These are phyloP conservation scores for Leccinum boreale DNA, from an alignment of 768 basidiomycete species.

Conservation along the genomic window DNA sequence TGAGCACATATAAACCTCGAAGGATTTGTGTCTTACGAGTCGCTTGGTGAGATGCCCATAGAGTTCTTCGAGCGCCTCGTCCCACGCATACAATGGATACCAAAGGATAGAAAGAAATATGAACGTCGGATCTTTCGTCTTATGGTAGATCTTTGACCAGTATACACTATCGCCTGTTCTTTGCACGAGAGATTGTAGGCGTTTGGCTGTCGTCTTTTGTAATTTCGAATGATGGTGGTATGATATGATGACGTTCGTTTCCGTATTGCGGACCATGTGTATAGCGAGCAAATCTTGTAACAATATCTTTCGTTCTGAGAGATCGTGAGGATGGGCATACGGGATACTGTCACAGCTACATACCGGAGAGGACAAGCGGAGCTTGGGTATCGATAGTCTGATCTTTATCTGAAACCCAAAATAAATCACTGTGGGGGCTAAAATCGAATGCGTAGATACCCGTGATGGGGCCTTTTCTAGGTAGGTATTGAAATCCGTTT, in stretches of 20 bases:
- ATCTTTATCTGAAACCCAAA: slow-evolving; percentile 10
- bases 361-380: slow-evolving; percentile 27
- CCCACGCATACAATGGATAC: slow-evolving; percentile 63
- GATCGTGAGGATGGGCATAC: neutral
- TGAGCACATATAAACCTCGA: neutral
- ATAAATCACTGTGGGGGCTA: neutral
- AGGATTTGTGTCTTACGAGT: slow-evolving; percentile 34
- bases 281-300: slow-evolving; percentile 37
- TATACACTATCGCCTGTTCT: slow-evolving; percentile 36
- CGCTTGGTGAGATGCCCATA: slow-evolving; percentile 46
- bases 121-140: slow-evolving; percentile 32
- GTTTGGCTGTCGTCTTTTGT: slow-evolving; percentile 26
- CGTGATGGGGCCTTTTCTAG: slow-evolving; percentile 8
- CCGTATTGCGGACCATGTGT: slow-evolving; percentile 34
- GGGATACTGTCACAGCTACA: neutral
- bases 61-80: slow-evolving; percentile 51
- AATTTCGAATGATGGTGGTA: slow-evolving; percentile 30
- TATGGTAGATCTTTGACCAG: slow-evolving; percentile 33
- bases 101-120: slow-evolving; percentile 44
- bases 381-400: slow-evolving; percentile 35
- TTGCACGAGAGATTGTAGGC: slow-evolving; percentile 29
- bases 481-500: slow-evolving; percentile 8
- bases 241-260: slow-evolving; percentile 33
- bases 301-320: slow-evolving; percentile 21
- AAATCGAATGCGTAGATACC: slow-evolving; percentile 11